phyloP scores from a whole-genome alignment of 2,329 filamentous ascomycete genomes.

The Talaromyces islandicus region DNA sequence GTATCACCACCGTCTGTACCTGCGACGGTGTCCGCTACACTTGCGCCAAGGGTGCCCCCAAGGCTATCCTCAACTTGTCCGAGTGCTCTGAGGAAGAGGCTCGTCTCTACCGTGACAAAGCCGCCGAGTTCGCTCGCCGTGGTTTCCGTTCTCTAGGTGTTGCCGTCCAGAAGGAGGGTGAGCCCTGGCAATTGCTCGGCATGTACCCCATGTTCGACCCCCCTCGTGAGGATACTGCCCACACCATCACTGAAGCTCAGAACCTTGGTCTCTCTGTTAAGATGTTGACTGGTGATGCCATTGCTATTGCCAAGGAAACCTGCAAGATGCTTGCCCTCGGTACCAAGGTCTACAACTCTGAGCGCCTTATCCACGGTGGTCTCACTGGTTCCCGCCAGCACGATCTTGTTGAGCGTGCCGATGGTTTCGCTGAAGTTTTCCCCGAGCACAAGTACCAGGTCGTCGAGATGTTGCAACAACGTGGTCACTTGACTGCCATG shows the following conservation, averaged over 20 bases:
- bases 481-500: constrained; percentile 63
- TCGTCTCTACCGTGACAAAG: constrained; percentile 61
- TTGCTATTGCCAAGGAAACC: constrained; percentile 69
- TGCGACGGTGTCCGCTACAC: constrained; percentile 61
- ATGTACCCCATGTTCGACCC: constrained; percentile 72
- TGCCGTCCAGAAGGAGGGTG: constrained; percentile 65
- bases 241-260: constrained; percentile 66
- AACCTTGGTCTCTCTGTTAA: constrained; percentile 67
- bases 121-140: constrained; percentile 64
- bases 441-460: constrained; percentile 67
- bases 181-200: constrained; percentile 62
- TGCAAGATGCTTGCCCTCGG: constrained; percentile 70
- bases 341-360: constrained; percentile 70
- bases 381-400: constrained; percentile 63
- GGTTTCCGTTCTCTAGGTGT: constrained; percentile 71
- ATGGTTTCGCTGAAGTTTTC: constrained; percentile 65
- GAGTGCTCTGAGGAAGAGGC: constrained; percentile 58
- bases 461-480: constrained; percentile 64
- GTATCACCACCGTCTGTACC: constrained; percentile 60
- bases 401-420: constrained; percentile 64
- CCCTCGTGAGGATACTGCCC: constrained; percentile 66
- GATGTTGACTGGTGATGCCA: constrained; percentile 71
- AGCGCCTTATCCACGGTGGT: constrained; percentile 66
- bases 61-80: constrained; percentile 61
- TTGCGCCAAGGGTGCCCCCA: constrained; percentile 67